Conservation (phyloP, 768 basidiomycete species). For the Leccinum obscurum region DNA sequence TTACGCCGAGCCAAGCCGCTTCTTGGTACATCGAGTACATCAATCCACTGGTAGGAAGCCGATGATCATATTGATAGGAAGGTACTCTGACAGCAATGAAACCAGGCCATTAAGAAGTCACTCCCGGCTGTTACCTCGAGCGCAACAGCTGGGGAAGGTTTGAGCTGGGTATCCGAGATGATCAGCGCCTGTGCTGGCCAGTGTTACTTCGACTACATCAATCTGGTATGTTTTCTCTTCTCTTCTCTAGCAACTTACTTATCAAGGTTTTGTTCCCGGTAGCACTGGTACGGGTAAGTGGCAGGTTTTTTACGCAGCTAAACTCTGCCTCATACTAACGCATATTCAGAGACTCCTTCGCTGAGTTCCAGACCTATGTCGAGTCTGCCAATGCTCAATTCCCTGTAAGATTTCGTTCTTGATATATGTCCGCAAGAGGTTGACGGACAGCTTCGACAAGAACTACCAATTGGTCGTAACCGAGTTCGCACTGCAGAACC, state of each 20-base stretch:
- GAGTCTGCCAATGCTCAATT: conserved; percentile 29
- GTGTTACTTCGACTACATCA: conserved; percentile 39
- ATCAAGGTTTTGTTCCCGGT: background rate
- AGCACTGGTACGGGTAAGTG: conserved; percentile 35
- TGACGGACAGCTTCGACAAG: conserved; percentile 14
- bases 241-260: background rate
- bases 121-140: conserved; percentile 40
- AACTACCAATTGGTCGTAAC: conserved; percentile 30
- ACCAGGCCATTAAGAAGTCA: conserved; percentile 38
- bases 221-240: conserved; percentile 25
- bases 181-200: conserved; percentile 35
- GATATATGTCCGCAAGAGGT: background rate
- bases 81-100: background rate
- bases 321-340: background rate
- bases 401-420: conserved; percentile 20
- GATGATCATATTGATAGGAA: background rate
- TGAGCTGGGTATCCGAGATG: conserved; percentile 38
- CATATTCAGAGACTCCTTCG: conserved; percentile 24
- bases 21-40: conserved; percentile 37
- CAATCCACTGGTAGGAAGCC: conserved; percentile 35
- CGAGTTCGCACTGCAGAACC: conserved; percentile 37
- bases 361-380: conserved; percentile 30
- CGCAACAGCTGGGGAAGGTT: conserved; percentile 31
- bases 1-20: conserved; percentile 32
- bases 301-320: background rate